These are phyloP conservation scores for Boletus subcaerulescens DNA, from an alignment of 768 basidiomycete genomes.

Conservation along the genomic window DNA sequence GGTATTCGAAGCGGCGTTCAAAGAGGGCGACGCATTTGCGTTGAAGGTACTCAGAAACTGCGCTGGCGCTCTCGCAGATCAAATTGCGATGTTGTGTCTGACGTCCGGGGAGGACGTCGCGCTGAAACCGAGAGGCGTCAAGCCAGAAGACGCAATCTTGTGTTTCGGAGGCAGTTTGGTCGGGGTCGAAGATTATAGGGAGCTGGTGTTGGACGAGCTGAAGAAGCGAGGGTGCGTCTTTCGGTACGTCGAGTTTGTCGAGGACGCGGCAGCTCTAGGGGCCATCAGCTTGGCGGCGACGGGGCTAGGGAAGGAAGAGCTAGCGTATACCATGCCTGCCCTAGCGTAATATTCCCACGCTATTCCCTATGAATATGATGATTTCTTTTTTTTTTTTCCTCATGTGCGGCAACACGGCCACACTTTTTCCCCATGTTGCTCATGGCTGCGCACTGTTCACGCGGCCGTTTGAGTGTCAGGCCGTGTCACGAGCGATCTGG, in stretches of 20 bases:
- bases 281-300: conserved; percentile 51
- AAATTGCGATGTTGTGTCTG: conserved; percentile 48
- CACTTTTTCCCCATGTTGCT: conserved; percentile 87
- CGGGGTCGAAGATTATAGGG: conserved; percentile 57
- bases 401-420: conserved; percentile 83
- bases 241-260: conserved; percentile 60
- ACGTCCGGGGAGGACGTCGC: conserved; percentile 38
- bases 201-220: conserved; percentile 53
- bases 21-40: conserved; percentile 64
- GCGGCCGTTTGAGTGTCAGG: conserved; percentile 90
- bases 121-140: conserved; percentile 38
- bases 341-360: conserved; percentile 21
- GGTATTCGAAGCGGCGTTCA: conserved; percentile 77
- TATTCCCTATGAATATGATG: neutral
- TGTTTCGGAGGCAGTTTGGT: conserved; percentile 81
- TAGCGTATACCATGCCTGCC: conserved; percentile 11
- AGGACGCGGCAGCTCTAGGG: conserved; percentile 66
- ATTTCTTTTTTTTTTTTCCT: neutral
- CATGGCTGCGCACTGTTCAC: conserved; percentile 61
- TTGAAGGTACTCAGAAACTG: conserved; percentile 51
- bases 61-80: conserved; percentile 53
- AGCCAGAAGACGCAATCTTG: conserved; percentile 55
- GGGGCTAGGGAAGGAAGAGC: neutral
- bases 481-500: conserved; percentile 70
- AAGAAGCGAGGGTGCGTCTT: conserved; percentile 59